phyloP scores from a whole-genome alignment of 495 filamentous ascomycete genomes.

The Neurospora tetraspora region DNA sequence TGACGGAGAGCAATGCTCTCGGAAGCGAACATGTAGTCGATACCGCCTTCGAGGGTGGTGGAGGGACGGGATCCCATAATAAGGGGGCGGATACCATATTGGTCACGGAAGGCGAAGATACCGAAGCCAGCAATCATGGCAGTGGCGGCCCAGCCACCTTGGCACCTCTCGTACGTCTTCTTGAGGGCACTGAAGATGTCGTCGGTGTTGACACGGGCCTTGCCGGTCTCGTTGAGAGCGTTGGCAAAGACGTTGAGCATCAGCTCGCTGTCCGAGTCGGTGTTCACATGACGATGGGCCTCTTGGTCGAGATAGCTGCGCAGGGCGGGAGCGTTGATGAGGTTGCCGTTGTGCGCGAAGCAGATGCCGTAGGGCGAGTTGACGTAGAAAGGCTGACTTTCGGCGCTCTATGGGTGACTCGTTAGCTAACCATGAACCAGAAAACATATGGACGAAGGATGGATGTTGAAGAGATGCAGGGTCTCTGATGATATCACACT shows the following conservation, averaged over 20 bases:
- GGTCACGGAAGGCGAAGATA: slow-evolving; percentile 76
- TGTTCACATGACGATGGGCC: slow-evolving; percentile 93
- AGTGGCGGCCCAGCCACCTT: slow-evolving; percentile 67
- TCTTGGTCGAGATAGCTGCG: slow-evolving; percentile 73
- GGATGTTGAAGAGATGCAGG: background rate
- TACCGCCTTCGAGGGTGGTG: slow-evolving; percentile 49
- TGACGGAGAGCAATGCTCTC: slow-evolving; percentile 88
- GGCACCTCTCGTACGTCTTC: slow-evolving; percentile 65
- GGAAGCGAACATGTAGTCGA: slow-evolving; percentile 96
- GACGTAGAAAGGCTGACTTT: slow-evolving; percentile 86
- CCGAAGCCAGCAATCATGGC: slow-evolving; percentile 94
- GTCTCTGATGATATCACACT: background rate
- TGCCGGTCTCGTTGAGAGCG: slow-evolving; percentile 90
- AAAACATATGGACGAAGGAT: background rate
- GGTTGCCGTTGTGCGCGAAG: slow-evolving; percentile 65
- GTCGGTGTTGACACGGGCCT: slow-evolving; percentile 84
- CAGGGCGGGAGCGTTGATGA: slow-evolving; percentile 84
- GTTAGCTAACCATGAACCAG: background rate
- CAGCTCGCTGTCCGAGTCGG: slow-evolving; percentile 87
- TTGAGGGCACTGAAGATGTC: slow-evolving; percentile 75
- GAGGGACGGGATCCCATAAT: slow-evolving; percentile 69
- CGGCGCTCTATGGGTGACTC: slow-evolving; percentile 39
- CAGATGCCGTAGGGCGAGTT: slow-evolving; percentile 79
- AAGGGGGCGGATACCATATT: slow-evolving; percentile 83
- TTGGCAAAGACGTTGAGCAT: slow-evolving; percentile 95